Percentiles rank a stretch among this genome's conserved stretches.
Evolutionary conservation across 1,139 yeast genomes (phyloP).

Genomic region (Hyphopichia burtonii): DNA sequence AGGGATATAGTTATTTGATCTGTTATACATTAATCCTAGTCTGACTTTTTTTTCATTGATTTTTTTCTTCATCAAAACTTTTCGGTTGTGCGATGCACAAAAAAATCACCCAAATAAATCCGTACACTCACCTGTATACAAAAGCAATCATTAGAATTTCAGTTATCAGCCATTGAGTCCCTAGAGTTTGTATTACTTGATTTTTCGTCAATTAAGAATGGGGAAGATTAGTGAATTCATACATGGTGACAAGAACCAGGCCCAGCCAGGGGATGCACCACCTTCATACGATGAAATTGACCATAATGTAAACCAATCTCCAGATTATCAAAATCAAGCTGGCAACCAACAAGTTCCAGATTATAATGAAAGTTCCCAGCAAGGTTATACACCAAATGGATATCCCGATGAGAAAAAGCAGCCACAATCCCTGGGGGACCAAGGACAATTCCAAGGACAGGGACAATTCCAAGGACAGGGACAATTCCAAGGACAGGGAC

Average conservation of each 20-base stretch:
- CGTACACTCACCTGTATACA: no score
- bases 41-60: neutral
- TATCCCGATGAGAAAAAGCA: conserved; percentile 5
- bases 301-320: neutral
- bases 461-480: neutral
- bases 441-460: neutral
- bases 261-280: conserved; percentile 8
- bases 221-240: neutral
- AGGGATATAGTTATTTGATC: no score
- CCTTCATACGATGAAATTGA: conserved; percentile 11
- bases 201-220: neutral
- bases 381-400: conserved; percentile 5
- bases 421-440: neutral
- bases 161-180: no score
- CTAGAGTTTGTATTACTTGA: neutral
- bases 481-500: neutral
- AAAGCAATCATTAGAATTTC: no score
- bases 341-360: neutral
- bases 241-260: neutral
- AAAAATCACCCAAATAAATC: no score
- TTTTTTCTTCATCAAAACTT: neutral
- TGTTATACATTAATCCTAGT: no score
- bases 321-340: neutral
- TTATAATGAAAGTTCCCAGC: neutral
- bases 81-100: neutral